Evolutionary conservation across 164 flowering plant genomes (phyloP), one percentile per base, ranked within the genome.

Genomic region (Berberis vulgaris): DNA sequence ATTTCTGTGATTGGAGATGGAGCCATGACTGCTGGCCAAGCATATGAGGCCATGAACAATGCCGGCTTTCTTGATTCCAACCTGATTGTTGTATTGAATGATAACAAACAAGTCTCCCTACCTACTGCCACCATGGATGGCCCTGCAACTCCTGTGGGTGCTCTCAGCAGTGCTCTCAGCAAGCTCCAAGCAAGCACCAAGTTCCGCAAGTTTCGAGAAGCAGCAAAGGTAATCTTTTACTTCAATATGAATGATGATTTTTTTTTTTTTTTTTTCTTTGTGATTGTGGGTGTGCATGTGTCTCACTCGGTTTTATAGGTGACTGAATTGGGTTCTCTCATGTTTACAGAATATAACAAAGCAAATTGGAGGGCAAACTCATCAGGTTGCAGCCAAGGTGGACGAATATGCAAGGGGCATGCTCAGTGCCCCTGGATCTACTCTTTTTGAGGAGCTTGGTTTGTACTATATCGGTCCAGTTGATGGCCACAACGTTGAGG

Each of bases 21-120:
- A 49, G 97, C 96, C 65, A 93, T 93, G 94, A 93, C 98, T 0
- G 98, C 97, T 49, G 98, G 98, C 38, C 96, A 87, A 77, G 98
- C 98, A 11, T 92, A 87, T 52, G 98, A 92, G 63, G 98, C 98
- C 60, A 76, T 93, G 91, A 93, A 93, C 71, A 93, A 93, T 71
- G 82, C 97, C 1, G 98, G 98, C 1, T 93, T 69, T 60, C 84
- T 93, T 46, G 96, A 89, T 60, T 4, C 92, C 50, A 86, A 93
- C 76, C 68, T 93, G 68, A 88, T 93, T 45, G 83, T 88, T 6
- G 63, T 93, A 2, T 68, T 93, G 65, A 92, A 92, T 69, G 98
- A 87, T 76, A 89, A 92, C 62, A 85, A 81, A 69, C 98, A 89
- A 73, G 96, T 93, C 38, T 93, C 98, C 6, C 71, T 93, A 12